These are phyloP conservation scores for Rhodotorula paludigena DNA, from an alignment of 768 basidiomycete species.

Conservation along the genomic window DNA sequence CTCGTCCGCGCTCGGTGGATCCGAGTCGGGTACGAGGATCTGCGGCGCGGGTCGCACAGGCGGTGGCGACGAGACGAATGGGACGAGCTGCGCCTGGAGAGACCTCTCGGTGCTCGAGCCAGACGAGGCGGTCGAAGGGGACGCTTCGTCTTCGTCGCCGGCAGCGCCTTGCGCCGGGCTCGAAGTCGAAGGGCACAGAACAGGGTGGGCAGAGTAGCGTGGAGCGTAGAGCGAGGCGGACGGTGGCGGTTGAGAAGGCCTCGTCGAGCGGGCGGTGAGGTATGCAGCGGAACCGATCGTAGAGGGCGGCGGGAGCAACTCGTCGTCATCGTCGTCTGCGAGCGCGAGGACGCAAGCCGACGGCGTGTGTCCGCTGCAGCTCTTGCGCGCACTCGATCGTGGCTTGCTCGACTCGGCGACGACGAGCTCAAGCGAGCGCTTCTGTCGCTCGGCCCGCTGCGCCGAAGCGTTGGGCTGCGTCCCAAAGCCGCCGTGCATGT, in stretches of 20 bases:
- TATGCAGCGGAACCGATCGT: no score
- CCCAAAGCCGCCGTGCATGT: background rate
- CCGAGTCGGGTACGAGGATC: conserved; percentile 21
- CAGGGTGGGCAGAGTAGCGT: background rate
- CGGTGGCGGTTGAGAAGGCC: background rate
- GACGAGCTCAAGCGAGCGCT: background rate
- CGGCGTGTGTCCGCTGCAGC: background rate
- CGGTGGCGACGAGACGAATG: background rate
- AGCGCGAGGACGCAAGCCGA: background rate
- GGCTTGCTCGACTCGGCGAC: no score
- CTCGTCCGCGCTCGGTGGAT: background rate
- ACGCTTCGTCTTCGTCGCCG: background rate
- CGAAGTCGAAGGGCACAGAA: background rate
- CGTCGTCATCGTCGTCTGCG: background rate
- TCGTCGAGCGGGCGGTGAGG: no score
- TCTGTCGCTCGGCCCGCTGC: background rate
- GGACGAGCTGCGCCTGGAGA: conserved; percentile 10
- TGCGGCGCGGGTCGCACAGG: background rate
- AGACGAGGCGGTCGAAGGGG: conserved; percentile 5
- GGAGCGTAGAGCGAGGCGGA: background rate
- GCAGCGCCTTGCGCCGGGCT: background rate
- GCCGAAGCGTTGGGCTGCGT: background rate
- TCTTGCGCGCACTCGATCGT: no score
- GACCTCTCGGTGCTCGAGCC: background rate
- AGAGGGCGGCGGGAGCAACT: background rate